Conservation (phyloP, 805 yeast species). For the Kodamaea lidongshanica region DNA sequence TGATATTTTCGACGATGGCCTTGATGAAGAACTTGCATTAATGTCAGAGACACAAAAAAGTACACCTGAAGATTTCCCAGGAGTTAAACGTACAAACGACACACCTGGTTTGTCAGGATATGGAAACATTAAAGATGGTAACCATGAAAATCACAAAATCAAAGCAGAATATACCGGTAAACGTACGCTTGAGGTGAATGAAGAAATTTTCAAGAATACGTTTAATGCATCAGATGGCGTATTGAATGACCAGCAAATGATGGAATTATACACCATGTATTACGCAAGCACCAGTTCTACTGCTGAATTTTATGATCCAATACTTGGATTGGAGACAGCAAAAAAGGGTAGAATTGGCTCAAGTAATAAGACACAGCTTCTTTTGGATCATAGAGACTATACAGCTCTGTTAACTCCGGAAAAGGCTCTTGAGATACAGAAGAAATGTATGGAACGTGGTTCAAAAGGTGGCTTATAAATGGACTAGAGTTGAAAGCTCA, state of each 20-base stretch:
- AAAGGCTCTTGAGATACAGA: conserved; percentile 3
- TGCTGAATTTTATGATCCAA: conserved; percentile 9
- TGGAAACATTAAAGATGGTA: too few relatives aligned
- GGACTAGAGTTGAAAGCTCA: too few relatives aligned
- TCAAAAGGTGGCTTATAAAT: too few relatives aligned
- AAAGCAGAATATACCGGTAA: conserved; percentile 1
- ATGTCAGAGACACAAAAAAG: conserved; percentile 5
- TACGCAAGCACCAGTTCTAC: conserved; percentile 19
- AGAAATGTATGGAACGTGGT: too few relatives aligned
- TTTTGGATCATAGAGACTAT: conserved; percentile 4
- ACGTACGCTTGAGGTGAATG: conserved; percentile 8
- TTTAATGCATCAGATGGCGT: conserved; percentile 32
- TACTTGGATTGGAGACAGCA: conserved; percentile 5
- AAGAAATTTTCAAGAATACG: conserved; percentile 14
- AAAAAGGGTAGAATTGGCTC: conserved; percentile 11
- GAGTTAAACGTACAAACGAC: too few relatives aligned
- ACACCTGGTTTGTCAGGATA: too few relatives aligned
- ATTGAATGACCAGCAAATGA: conserved; percentile 30
- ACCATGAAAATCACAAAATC: conserved; percentile 1
- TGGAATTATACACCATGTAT: conserved; percentile 38
- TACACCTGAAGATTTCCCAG: not conserved
- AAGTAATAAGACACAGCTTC: conserved; percentile 10
- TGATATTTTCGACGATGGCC: conserved; percentile 17
- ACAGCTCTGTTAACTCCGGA: conserved; percentile 6
- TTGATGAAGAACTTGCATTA: conserved; percentile 18